These are phyloP conservation scores for Xylaria sp. DNA, from an alignment of 495 filamentous ascomycete species.

Conservation along the genomic window DNA sequence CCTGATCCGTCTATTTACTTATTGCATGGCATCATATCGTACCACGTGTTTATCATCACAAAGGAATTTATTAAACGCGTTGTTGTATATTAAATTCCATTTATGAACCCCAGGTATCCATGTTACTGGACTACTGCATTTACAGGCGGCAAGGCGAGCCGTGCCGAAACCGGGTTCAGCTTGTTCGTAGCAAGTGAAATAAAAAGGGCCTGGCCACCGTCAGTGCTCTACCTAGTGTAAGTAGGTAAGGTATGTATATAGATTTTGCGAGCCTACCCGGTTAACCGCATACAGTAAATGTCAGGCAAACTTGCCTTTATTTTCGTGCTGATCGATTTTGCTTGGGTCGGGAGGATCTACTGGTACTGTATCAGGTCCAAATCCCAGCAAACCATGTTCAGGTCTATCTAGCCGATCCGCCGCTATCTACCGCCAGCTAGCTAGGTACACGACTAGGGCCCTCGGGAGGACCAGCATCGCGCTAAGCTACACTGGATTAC, in stretches of 20 bases:
- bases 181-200: no score
- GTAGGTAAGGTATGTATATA: no score
- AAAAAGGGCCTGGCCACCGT: no score
- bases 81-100: neutral
- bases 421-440: conserved; percentile 5
- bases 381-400: conserved; percentile 10
- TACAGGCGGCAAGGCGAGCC: neutral
- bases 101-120: no score
- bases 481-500: neutral
- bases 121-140: neutral
- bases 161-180: conserved; percentile 2
- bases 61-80: no score
- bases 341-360: neutral
- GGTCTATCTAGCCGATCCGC: neutral
- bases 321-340: neutral
- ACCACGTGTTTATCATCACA: no score
- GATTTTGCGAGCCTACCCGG: no score
- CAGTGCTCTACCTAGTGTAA: no score
- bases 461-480: neutral
- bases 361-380: neutral
- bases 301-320: neutral
- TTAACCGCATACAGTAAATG: neutral
- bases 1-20: neutral
- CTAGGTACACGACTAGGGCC: neutral
- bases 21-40: no score